Conservation (phyloP, 2,329 filamentous ascomycete species). For the Aspergillus sp. region DNA sequence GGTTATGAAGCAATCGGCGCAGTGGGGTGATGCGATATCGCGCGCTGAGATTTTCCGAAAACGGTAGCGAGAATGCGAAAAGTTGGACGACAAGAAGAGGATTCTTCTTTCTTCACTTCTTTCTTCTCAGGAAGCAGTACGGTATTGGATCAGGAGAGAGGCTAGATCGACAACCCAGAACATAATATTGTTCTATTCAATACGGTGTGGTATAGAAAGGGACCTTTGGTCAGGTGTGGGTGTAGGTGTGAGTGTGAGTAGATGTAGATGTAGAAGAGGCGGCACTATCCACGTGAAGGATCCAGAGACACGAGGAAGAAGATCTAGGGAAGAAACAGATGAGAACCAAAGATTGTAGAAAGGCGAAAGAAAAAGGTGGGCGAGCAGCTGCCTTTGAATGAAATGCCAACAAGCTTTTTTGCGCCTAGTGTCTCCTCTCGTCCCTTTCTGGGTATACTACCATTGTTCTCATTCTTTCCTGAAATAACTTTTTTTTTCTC, state of each 20-base stretch:
- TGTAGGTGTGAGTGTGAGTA: neutral
- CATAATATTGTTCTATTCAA: slow-evolving; percentile 15
- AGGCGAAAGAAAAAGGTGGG: slow-evolving; percentile 12
- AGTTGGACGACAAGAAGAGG: neutral
- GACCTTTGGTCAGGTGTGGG: neutral
- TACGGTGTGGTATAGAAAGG: neutral
- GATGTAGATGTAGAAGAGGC: neutral
- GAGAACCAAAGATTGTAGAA: neutral
- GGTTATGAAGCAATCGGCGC: neutral
- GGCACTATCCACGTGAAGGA: neutral
- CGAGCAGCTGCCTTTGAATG: slow-evolving; percentile 21
- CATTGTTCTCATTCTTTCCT: slow-evolving; percentile 15
- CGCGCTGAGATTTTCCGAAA: neutral
- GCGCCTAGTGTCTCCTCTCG: neutral
- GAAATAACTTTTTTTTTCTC: slow-evolving; percentile 14
- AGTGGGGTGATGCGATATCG: neutral
- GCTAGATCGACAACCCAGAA: slow-evolving; percentile 14
- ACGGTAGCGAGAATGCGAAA: neutral
- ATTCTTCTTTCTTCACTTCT: neutral
- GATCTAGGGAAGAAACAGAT: slow-evolving; percentile 4
- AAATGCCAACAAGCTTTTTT: slow-evolving; percentile 14
- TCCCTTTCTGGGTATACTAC: slow-evolving; percentile 1
- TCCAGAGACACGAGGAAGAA: neutral
- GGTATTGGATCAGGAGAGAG: slow-evolving; percentile 22
- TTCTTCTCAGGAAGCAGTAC: slow-evolving; percentile 21